Evolutionary conservation across 768 basidiomycete genomes (phyloP), one percentile per base, ranked within the genome.

Genomic region (Naganishia vishniacii): DNA sequence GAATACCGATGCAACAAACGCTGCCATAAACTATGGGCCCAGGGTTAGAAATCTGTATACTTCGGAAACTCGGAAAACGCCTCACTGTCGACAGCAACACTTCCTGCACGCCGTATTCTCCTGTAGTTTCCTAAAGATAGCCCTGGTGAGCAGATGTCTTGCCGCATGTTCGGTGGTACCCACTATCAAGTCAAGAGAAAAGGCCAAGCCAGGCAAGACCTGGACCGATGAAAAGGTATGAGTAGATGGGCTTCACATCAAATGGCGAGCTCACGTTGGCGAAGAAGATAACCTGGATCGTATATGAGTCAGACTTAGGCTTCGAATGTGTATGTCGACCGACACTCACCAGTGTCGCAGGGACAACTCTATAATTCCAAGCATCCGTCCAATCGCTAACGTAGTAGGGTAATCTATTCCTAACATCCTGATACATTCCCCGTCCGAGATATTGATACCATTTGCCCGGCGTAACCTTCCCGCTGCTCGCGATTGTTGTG

Each of bases 151-250:
- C n/a, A 11, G 48, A 11, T 20, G 92, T 91, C 46, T 91, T 87
- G 8, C 88, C 90, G 16, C 18, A 25, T 23, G 34, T 15, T 25
- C 20, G 23, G 16, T 18, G 20, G 16, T 3, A 68, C 68, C 34
- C 49, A 72, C 73, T 75, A 93, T 94, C 15, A 95, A 80, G 73
- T 93, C 90, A 59, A 95, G 75, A 23, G 90, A 91, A 75, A 95
- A 95, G 1, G 93, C 91, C 47, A 93, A 87, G 9, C 88, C 90
- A 16, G 91, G 90, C 18, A 92, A 81, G n/a, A 91, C 85, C 67
- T 88, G 88, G 69, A 4, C 31, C 5, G 44, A 20, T 47, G 48
- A 34, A 20, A 26, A 7, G 3, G 13, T 13, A n/a, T 51, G 7
- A 37, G 29, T 49, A 37, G 31, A 46, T 25, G 41, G 37, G 31